These are phyloP conservation scores for Saccharomycopsis malanga DNA, from an alignment of 805 yeast genomes.

Conservation along the genomic window DNA sequence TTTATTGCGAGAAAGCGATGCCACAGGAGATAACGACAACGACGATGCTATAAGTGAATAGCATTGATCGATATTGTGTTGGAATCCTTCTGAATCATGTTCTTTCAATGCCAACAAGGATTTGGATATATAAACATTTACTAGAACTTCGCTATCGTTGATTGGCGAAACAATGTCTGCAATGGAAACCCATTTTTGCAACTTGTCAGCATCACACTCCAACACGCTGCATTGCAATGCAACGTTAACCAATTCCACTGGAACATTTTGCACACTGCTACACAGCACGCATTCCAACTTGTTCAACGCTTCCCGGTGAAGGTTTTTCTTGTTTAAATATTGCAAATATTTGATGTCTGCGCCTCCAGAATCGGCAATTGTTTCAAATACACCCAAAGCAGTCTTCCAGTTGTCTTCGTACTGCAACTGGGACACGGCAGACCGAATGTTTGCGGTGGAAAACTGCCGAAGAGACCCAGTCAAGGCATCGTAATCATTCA, in stretches of 20 bases:
- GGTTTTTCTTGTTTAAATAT: constrained; percentile 69
- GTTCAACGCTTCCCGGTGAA: constrained; percentile 57
- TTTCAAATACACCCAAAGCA: constrained; percentile 79
- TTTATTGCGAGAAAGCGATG: constrained; percentile 45
- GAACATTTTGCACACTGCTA: constrained; percentile 24
- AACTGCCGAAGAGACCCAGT: constrained; percentile 77
- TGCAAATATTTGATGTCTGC: constrained; percentile 43
- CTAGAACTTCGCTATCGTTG: constrained; percentile 47
- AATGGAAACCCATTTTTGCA: constrained; percentile 52
- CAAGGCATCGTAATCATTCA: constrained; percentile 84
- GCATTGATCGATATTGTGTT: constrained; percentile 40
- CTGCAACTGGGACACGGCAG: constrained; percentile 73
- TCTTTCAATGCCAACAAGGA: constrained; percentile 43
- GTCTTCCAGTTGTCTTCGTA: constrained; percentile 81
- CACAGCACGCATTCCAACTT: constrained; percentile 30
- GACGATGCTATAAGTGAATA: constrained; percentile 47
- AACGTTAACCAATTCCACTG: constrained; percentile 53
- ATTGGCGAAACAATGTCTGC: constrained; percentile 38
- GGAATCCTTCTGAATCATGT: constrained; percentile 31
- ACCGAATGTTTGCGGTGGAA: constrained; percentile 61
- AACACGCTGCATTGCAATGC: constrained; percentile 74
- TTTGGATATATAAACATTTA: constrained; percentile 59
- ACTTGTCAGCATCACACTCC: constrained; percentile 44
- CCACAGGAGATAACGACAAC: constrained; percentile 35
- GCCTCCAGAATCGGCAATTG: constrained; percentile 37